Base-by-base conservation (phyloP, 768 basidiomycete species). In the Amanita subjunquillea region DNA sequence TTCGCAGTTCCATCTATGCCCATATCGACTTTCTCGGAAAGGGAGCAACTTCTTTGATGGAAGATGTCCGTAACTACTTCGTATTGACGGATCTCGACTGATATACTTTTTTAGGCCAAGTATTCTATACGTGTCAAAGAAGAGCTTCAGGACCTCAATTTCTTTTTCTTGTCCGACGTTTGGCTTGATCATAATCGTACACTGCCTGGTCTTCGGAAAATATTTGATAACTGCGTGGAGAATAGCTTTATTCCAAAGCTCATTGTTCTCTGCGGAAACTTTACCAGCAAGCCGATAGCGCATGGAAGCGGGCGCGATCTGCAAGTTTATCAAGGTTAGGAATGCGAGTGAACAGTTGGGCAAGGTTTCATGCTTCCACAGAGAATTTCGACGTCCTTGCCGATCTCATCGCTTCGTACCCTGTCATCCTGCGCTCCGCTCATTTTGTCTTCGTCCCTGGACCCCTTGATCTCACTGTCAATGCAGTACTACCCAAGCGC, bases 1-100 rank as follows among this genome's bases (percentile, higher is more conserved):
- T 27, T 29, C 40, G 8, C 62, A 94, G 92, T 57, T 91, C 87
- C 38, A 85, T 98, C 58, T 96, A 90, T 62, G 96, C 94, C 0
- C 96, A 98, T 62, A 84, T 97, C 29, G 96, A 99, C 65, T 96
- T 98, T 62, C 77, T 98, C 9, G 96, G 96, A n/a, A 83, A 87
- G 60, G 96, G 96, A 2, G 82, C 90, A 3, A 87, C 93, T 1
- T 91, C 94, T 2, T 67, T 92, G 20, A 69, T 87, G 4, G 94
- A 98, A 71, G 96, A 98, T 65, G 95, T 94, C 60, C 50, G 82
- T 53, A 22, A 13, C 66, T 38, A 42, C 45, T 47, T 43, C 36
- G 13, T 47, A 43, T n/a, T n/a, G 15, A 20, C 23, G 39, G 3
- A 36, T 34, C 22, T 9, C 52, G 25, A 13, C 53, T 20, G 59